Evolutionary conservation across 768 basidiomycete genomes (phyloP).

Genomic region (Mycena chlorophos): DNA sequence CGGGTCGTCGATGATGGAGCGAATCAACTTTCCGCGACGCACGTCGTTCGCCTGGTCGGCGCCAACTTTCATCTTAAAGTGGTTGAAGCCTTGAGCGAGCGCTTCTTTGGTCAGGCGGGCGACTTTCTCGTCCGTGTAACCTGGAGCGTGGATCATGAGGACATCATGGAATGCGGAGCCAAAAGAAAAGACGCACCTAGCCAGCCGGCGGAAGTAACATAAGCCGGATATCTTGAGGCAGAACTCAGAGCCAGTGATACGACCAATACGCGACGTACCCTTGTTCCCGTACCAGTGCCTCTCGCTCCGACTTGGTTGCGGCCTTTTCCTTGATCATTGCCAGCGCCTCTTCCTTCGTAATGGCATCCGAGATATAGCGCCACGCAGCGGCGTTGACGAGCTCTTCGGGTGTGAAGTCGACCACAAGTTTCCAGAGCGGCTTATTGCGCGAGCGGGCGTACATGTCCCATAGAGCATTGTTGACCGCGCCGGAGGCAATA

Average conservation of each 20-base stretch:
- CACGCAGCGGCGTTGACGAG: conserved; percentile 76
- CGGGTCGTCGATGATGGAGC: conserved; percentile 94
- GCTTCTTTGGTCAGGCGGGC: conserved; percentile 84
- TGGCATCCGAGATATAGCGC: conserved; percentile 90
- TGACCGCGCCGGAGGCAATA: conserved; percentile 83
- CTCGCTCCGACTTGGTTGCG: conserved; percentile 74
- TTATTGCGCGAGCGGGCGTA: conserved; percentile 77
- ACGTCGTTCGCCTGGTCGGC: conserved; percentile 79
- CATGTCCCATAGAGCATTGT: conserved; percentile 95
- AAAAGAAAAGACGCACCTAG: conserved; percentile 41
- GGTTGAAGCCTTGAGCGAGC: conserved; percentile 86
- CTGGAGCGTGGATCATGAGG: conserved; percentile 32
- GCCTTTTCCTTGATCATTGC: conserved; percentile 77
- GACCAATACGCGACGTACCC: conserved; percentile 43
- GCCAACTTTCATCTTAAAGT: conserved; percentile 99
- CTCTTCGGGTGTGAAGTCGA: conserved; percentile 87
- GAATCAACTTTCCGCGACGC: conserved; percentile 84
- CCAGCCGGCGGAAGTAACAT: conserved; percentile 93
- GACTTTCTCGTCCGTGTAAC: conserved; percentile 93
- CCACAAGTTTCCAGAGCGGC: conserved; percentile 92
- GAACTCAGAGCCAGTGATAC: neutral
- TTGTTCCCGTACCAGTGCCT: conserved; percentile 67
- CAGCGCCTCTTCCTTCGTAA: conserved; percentile 89
- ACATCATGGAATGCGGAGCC: too few species aligned
- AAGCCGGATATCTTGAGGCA: conserved; percentile 77